Base-by-base conservation (phyloP, 1,284 basidiomycete genomes). In the Heimioporus punctisporus region DNA sequence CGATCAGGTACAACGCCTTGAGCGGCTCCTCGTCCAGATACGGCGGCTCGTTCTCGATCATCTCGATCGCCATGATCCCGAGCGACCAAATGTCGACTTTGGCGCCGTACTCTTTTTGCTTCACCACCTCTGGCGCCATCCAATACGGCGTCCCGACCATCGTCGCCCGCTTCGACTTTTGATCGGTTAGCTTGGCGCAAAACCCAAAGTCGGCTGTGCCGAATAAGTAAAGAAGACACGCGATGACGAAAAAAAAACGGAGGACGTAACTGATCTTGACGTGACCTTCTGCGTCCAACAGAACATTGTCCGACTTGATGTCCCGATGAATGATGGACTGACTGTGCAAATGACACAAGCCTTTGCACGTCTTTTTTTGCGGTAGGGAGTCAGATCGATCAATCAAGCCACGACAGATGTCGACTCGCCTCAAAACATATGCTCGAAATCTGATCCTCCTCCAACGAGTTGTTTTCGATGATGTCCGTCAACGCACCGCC, bases 101-200 rank as follows among this genome's bases (percentile, higher is more conserved):
- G 41, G 96, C 92, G 27, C 96, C 97, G 69, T 99, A 99, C 73
- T 98, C 96, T 73, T 98, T 98, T 73, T 98, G 95, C 79, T 98
- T 98, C 68, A 99, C 96, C 51, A 99, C 96, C 73, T 99, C 97
- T 9, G 97, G 97, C 1, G 97, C 97, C 97, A 99, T 99, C 97
- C 97, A 98, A 76, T 98, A 98, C 0, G 97, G 97, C 9, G 97
- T 98, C 24, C 97, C 97, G 8, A 98, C 97, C 96, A 98, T 98
- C 6, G 97, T 98, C 25, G 97, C 95, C 46, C 97, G 92, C 76
- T 98, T 98, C 19, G 95, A 95, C 73, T 98, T 98, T 74, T 98
- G 94, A 66, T 98, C 96, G 0, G 96, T 97, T 23, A 99, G 81
- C 73, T 98, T 97, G 55, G 97, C 97, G 66, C 96, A 97, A 81